Percentiles rank a stretch among this genome's conserved stretches.
These are phyloP conservation scores for Silybum marianum DNA, from an alignment of 129 eudicot genomes.

Conservation along the genomic window DNA sequence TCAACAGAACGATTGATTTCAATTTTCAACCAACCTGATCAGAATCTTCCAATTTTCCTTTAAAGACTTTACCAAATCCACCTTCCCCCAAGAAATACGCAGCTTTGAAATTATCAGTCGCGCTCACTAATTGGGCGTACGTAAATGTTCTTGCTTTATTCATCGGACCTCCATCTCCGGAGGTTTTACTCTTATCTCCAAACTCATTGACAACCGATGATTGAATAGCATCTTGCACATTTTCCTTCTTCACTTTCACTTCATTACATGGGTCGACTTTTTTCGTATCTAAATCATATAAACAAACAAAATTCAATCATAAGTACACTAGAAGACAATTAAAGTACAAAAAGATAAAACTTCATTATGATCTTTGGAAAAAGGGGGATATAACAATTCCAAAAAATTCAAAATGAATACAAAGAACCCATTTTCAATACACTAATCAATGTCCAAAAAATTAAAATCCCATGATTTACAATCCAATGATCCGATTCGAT, in stretches of 20 bases:
- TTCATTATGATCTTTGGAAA: conserved; percentile 15
- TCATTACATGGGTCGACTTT: conserved; percentile 32
- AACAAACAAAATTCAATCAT: not conserved
- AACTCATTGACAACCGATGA: conserved; percentile 27
- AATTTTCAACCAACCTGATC: conserved; percentile 66
- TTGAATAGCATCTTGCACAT: conserved; percentile 29
- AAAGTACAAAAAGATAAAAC: conserved; percentile 34
- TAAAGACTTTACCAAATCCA: conserved; percentile 90
- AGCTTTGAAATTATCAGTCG: conserved; percentile 67
- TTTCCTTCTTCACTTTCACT: conserved; percentile 51
- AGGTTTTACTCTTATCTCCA: conserved; percentile 26
- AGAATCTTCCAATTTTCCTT: conserved; percentile 61
- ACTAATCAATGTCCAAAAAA: not conserved
- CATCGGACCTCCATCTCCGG: conserved; percentile 38
- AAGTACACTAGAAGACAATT: conserved; percentile 30
- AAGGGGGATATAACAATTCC: conserved; percentile 21
- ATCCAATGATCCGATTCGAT: not conserved
- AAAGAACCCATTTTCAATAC: not conserved
- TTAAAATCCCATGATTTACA: not conserved
- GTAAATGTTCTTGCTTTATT: conserved; percentile 53
- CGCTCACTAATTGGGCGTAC: conserved; percentile 55
- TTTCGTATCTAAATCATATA: conserved; percentile 38
- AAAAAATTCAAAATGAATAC: conserved; percentile 5
- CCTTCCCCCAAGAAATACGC: conserved; percentile 82
- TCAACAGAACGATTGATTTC: conserved; percentile 6